Evolutionary conservation across 2,329 filamentous ascomycete species (phyloP).

Genomic region (Aspergillus caelatus): DNA sequence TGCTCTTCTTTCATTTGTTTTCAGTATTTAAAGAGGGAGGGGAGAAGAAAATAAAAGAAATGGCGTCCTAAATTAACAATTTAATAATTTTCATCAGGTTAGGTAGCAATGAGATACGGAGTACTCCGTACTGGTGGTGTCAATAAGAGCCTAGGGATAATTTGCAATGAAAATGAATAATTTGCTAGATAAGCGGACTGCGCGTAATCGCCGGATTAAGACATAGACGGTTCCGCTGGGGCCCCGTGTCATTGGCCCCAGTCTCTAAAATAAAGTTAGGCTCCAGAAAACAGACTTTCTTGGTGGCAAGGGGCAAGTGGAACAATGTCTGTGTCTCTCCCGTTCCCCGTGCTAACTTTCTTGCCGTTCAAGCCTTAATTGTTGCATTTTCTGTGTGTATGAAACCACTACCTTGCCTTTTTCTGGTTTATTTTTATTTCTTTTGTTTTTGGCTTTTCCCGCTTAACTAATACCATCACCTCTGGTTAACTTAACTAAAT

Average conservation of each 20-base stretch:
- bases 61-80: neutral
- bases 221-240: neutral
- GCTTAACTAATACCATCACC: neutral
- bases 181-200: conserved; percentile 1
- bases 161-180: neutral
- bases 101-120: neutral
- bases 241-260: neutral
- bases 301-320: conserved; percentile 1
- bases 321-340: neutral
- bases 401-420: neutral
- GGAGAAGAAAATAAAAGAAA: neutral
- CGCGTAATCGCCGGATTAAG: neutral
- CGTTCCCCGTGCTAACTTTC: neutral
- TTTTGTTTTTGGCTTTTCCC: neutral
- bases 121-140: neutral
- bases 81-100: neutral
- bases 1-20: neutral
- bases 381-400: neutral
- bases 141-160: neutral
- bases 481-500: neutral
- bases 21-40: neutral
- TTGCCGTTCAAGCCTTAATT: neutral
- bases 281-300: neutral
- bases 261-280: conserved; percentile 1
- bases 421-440: neutral